Evolutionary conservation across 2,329 filamentous ascomycete genomes (phyloP).

Genomic region (Epichloe brachyelytri): DNA sequence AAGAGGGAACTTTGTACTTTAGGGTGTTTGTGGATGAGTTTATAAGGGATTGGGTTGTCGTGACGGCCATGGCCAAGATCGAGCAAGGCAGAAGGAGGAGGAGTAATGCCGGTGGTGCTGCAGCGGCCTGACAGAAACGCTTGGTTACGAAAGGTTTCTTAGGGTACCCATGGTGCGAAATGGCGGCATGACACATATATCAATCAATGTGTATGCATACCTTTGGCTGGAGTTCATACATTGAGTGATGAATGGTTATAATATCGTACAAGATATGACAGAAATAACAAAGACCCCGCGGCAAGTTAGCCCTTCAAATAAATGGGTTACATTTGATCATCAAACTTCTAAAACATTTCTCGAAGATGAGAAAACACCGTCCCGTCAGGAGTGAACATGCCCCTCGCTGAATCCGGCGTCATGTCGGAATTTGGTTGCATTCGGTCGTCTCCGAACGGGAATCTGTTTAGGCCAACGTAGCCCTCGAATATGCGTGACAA

Average conservation of each 20-base stretch:
- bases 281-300: neutral
- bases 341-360: constrained; percentile 22
- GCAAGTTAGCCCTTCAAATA: too few relatives aligned
- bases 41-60: neutral
- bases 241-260: neutral
- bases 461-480: constrained; percentile 24
- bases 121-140: neutral
- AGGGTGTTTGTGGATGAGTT: neutral
- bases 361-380: constrained; percentile 25
- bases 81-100: neutral
- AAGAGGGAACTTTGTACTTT: neutral
- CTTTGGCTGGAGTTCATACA: neutral
- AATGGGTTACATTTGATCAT: too few relatives aligned
- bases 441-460: constrained; percentile 16
- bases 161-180: neutral
- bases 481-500: constrained; percentile 35
- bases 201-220: neutral
- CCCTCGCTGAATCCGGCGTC: constrained; percentile 9
- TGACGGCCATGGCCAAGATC: neutral
- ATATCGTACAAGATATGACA: neutral
- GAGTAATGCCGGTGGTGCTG: neutral
- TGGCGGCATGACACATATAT: too few relatives aligned
- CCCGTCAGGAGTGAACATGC: constrained; percentile 14
- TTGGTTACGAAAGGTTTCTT: neutral
- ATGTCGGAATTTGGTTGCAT: constrained; percentile 12